A percentile compares a stretch with the other conserved stretches of the same genome.
These are phyloP conservation scores for Azolla pinnata DNA, from an alignment of 75 land plant genomes.

Conservation along the genomic window DNA sequence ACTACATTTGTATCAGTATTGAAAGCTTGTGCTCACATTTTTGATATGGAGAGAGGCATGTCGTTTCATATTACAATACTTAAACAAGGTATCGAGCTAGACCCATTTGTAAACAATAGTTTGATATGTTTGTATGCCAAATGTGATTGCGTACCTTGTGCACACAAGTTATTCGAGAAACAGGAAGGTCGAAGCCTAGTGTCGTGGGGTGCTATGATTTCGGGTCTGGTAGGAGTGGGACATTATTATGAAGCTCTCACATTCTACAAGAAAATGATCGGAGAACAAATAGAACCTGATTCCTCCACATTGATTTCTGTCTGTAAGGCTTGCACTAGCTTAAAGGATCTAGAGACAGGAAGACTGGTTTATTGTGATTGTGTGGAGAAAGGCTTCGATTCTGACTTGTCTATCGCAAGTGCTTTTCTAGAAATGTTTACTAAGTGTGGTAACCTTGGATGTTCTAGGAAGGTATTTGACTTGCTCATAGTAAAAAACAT, in stretches of 20 bases:
- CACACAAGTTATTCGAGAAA: conserved; percentile 12
- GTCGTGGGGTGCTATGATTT: conserved; percentile 16
- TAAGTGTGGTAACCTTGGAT: conserved; percentile 17
- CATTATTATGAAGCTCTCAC: conserved; percentile 8
- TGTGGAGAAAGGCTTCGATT: conserved; percentile 25
- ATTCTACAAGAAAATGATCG: conserved; percentile 4
- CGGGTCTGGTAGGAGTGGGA: conserved; percentile 11
- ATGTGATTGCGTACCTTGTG: conserved; percentile 11
- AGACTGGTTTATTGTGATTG: conserved; percentile 24
- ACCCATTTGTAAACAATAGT: background rate
- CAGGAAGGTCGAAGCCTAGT: conserved; percentile 8
- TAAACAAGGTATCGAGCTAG: conserved; percentile 10
- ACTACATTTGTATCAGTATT: conserved; percentile 14
- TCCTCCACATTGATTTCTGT: conserved; percentile 14
- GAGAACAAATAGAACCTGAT: conserved; percentile 13
- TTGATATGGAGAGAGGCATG: conserved; percentile 18
- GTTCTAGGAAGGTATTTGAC: conserved; percentile 24
- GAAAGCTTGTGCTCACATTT: conserved; percentile 20
- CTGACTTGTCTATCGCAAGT: conserved; percentile 28
- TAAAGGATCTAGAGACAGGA: conserved; percentile 17
- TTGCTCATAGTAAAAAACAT: conserved; percentile 14
- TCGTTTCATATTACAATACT: conserved; percentile 12
- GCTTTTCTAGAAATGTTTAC: conserved; percentile 36
- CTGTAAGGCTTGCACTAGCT: conserved; percentile 18
- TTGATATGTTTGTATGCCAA: conserved; percentile 2